Percentiles rank a stretch among this genome's conserved stretches.
Conservation (phyloP, 805 yeast species). For the Tetrapisispora arboricola region DNA sequence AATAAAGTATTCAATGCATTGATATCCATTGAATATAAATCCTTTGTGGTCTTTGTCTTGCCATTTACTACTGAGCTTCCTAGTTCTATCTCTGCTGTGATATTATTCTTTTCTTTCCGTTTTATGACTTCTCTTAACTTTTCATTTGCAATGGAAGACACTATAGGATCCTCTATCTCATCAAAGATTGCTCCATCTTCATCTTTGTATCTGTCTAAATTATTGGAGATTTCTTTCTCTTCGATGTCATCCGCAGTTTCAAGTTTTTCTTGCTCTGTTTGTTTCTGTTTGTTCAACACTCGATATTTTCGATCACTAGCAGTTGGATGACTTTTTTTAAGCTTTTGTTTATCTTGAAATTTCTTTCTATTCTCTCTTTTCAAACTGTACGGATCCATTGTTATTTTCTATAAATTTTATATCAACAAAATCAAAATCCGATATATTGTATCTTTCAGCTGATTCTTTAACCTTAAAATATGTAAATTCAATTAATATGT, state of each 20-base stretch:
- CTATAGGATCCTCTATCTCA: constrained; percentile 5
- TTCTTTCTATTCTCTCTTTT: constrained; percentile 34
- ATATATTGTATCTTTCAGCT: too few species aligned
- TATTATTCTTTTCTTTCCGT: constrained; percentile 3
- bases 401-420: neutral
- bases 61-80: neutral
- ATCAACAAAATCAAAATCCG: too few species aligned
- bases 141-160: constrained; percentile 9
- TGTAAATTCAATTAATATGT: neutral
- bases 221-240: constrained; percentile 11
- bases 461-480: too few species aligned
- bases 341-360: constrained; percentile 32
- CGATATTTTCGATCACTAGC: constrained; percentile 30
- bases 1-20: constrained; percentile 14
- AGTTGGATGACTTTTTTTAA: constrained; percentile 31
- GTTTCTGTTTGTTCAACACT: constrained; percentile 13
- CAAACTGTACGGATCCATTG: constrained; percentile 14
- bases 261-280: constrained; percentile 16
- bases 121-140: constrained; percentile 8
- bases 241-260: constrained; percentile 11
- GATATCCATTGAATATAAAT: constrained; percentile 15
- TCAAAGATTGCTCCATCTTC: constrained; percentile 11
- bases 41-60: constrained; percentile 10
- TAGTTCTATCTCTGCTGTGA: neutral
- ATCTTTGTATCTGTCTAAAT: constrained; percentile 17